A percentile compares a stretch with the other conserved stretches of the same genome.
These are phyloP conservation scores for Mucor sp. DNA, from an alignment of 371 early-diverging fungal species.

Conservation along the genomic window DNA sequence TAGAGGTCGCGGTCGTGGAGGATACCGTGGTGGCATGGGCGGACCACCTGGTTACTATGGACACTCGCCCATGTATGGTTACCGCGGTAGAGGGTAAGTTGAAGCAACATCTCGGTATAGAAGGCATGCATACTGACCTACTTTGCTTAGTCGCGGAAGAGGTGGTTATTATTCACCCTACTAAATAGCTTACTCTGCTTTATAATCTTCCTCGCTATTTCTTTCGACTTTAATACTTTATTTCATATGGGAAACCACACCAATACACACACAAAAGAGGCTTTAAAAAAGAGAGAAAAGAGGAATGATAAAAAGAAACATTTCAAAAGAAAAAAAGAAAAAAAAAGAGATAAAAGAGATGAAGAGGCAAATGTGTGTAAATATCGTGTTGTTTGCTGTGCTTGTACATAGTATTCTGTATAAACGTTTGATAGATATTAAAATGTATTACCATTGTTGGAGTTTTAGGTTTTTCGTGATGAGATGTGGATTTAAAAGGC, in stretches of 20 bases:
- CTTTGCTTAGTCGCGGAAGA: conserved; percentile 50
- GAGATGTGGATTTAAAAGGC: too few relatives aligned
- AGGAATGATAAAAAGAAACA: background rate
- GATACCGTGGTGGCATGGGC: conserved; percentile 67
- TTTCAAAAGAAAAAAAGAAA: background rate
- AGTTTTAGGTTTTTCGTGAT: too few relatives aligned
- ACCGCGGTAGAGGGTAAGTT: conserved; percentile 59
- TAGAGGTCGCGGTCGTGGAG: conserved; percentile 65
- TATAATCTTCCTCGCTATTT: background rate
- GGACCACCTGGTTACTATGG: conserved; percentile 41
- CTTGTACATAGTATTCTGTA: too few relatives aligned
- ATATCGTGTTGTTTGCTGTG: too few relatives aligned
- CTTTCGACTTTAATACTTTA: too few relatives aligned
- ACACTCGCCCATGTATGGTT: conserved; percentile 54
- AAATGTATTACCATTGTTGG: too few relatives aligned
- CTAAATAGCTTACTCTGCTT: conserved; percentile 29
- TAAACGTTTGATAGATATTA: too few relatives aligned
- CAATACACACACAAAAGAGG: conserved; percentile 3
- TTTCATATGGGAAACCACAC: too few relatives aligned
- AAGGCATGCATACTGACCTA: background rate
- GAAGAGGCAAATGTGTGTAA: too few relatives aligned
- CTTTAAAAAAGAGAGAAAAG: background rate
- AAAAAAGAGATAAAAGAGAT: background rate
- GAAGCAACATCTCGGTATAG: background rate
- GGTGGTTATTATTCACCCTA: conserved; percentile 70